phyloP scores from a whole-genome alignment of 177 flowering plant genomes.

The Vitis hybrid region DNA sequence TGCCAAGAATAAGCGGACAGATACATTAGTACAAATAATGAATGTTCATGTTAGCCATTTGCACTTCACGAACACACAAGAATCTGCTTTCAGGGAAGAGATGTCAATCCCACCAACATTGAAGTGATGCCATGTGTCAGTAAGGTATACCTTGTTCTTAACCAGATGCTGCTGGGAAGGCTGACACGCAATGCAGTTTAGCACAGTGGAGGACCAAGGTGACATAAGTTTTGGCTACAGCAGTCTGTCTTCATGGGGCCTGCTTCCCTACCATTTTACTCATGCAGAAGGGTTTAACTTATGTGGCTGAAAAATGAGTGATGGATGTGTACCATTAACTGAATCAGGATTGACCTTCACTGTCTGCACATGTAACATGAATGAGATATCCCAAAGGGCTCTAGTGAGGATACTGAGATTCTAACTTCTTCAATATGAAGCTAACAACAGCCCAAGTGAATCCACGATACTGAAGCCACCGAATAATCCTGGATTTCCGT shows the following conservation, averaged over 20 bases:
- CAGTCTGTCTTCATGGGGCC: neutral
- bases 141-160: constrained; percentile 1
- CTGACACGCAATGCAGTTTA: neutral
- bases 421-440: constrained; percentile 61
- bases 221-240: neutral
- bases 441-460: constrained; percentile 66
- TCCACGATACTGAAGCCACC: constrained; percentile 96
- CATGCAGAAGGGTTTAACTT: neutral
- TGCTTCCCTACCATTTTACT: neutral
- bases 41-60: too few species aligned
- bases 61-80: too few species aligned
- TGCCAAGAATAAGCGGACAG: too few species aligned
- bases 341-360: neutral
- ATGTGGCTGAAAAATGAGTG: neutral
- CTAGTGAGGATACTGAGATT: constrained; percentile 43
- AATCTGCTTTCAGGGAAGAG: neutral
- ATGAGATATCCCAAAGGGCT: neutral
- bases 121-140: neutral
- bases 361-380: neutral
- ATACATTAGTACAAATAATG: too few species aligned
- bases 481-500: constrained; percentile 66
- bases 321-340: constrained; percentile 2
- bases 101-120: neutral
- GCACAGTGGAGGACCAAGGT: neutral
- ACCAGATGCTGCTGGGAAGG: neutral